phyloP scores from a whole-genome alignment of 2,329 filamentous ascomycete species.

The Beauveria australis region DNA sequence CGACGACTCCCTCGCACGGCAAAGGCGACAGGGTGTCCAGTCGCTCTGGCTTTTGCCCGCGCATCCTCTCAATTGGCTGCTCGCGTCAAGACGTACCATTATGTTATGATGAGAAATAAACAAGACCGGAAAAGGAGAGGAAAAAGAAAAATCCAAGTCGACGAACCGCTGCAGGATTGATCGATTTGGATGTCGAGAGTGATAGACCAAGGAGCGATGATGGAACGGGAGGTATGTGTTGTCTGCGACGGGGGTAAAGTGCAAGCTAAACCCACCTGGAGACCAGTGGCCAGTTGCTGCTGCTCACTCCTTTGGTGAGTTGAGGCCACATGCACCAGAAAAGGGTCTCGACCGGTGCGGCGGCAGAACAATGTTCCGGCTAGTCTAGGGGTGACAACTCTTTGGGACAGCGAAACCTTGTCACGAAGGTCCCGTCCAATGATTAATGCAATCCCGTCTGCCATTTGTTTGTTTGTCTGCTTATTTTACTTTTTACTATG shows the following conservation, averaged over 20 bases:
- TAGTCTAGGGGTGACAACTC: neutral
- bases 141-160: slow-evolving; percentile 13
- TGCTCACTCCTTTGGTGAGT: slow-evolving; percentile 19
- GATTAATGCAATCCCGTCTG: no score
- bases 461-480: no score
- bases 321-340: slow-evolving; percentile 36
- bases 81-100: slow-evolving; percentile 23
- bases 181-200: slow-evolving; percentile 13
- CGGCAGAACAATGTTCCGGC: slow-evolving; percentile 29
- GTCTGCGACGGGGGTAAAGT: slow-evolving; percentile 9
- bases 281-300: neutral
- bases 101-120: slow-evolving; percentile 3
- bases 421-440: no score
- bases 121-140: slow-evolving; percentile 11
- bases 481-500: no score
- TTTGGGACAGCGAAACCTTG: neutral
- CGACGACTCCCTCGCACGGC: neutral
- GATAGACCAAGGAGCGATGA: slow-evolving; percentile 1
- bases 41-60: neutral
- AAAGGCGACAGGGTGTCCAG: neutral
- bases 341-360: slow-evolving; percentile 16
- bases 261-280: slow-evolving; percentile 3
- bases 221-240: slow-evolving; percentile 9
- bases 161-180: slow-evolving; percentile 11
- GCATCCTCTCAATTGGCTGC: neutral